phyloP scores from a whole-genome alignment of 441 rosid species.

The Brassica hybrid region DNA sequence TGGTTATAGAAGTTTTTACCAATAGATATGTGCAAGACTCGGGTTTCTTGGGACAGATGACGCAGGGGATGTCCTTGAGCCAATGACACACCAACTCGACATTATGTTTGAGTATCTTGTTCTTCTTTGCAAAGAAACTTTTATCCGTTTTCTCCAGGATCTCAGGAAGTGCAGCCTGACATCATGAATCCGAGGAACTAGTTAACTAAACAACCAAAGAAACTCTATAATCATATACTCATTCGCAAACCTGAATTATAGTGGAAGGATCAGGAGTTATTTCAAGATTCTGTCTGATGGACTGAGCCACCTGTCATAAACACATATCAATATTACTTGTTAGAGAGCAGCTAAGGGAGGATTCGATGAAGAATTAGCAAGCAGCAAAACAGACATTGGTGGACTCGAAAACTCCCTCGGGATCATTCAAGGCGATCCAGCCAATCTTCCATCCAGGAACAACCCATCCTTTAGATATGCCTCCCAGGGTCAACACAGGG shows the following conservation, averaged over 20 bases:
- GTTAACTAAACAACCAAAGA: not conserved
- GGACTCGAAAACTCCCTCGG: slow-evolving; percentile 46
- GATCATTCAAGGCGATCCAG: slow-evolving; percentile 58
- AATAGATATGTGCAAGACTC: slow-evolving; percentile 30
- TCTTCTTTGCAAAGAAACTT: slow-evolving; percentile 58
- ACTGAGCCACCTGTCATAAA: slow-evolving; percentile 47
- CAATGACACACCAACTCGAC: slow-evolving; percentile 57
- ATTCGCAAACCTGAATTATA: slow-evolving; percentile 60
- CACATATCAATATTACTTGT: not conserved
- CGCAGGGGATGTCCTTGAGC: slow-evolving; percentile 62
- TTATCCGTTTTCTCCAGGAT: slow-evolving; percentile 65
- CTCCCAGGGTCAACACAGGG: slow-evolving; percentile 61
- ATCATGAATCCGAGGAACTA: not conserved
- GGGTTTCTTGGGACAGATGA: slow-evolving; percentile 54
- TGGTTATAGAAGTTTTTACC: slow-evolving; percentile 18
- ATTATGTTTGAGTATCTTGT: slow-evolving; percentile 47
- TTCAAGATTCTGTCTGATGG: slow-evolving; percentile 48
- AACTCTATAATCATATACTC: not conserved
- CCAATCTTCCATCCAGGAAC: slow-evolving; percentile 72
- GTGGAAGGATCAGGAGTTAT: slow-evolving; percentile 62
- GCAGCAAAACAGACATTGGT: slow-evolving; percentile 45
- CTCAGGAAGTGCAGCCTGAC: slow-evolving; percentile 55
- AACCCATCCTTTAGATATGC: slow-evolving; percentile 69
- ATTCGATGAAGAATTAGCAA: not conserved
- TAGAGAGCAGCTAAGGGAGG: not conserved